Evolutionary conservation across 352 stramenopile genomes (phyloP).

Genomic region (Phytophthora capsici): DNA sequence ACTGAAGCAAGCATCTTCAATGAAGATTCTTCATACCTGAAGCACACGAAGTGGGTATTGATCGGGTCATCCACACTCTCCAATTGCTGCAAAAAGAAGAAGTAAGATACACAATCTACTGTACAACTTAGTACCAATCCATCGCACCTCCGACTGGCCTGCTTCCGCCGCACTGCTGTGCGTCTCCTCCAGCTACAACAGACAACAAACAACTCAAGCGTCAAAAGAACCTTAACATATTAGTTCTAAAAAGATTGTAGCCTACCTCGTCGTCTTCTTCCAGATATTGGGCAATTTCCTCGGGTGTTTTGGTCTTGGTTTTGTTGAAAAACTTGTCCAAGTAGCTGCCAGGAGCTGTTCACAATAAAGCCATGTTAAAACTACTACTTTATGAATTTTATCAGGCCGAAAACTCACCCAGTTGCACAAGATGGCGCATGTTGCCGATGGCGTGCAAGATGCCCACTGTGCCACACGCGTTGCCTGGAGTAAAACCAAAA

Average conservation of each 20-base stretch:
- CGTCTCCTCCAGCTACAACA: slow-evolving; percentile 86
- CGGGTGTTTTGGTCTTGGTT: slow-evolving; percentile 78
- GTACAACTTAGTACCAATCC: neutral
- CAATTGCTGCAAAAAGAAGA: slow-evolving; percentile 67
- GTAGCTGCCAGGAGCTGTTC: slow-evolving; percentile 63
- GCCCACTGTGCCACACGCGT: slow-evolving; percentile 97
- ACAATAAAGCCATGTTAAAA: neutral
- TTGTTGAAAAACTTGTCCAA: slow-evolving; percentile 86
- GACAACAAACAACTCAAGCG: slow-evolving; percentile 4
- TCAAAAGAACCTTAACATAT: neutral
- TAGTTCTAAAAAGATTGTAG: too few species aligned
- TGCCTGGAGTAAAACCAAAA: slow-evolving; percentile 53
- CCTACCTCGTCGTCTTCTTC: slow-evolving; percentile 90
- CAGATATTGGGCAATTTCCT: slow-evolving; percentile 87
- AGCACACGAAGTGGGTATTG: slow-evolving; percentile 97
- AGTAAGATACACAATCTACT: neutral
- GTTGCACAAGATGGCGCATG: slow-evolving; percentile 71
- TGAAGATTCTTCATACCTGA: slow-evolving; percentile 89
- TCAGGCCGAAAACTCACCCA: slow-evolving; percentile 47
- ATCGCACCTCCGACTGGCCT: slow-evolving; percentile 84
- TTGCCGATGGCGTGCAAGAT: slow-evolving; percentile 96
- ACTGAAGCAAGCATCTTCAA: neutral
- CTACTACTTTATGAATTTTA: neutral
- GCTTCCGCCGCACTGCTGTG: slow-evolving; percentile 92
- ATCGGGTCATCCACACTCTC: slow-evolving; percentile 92